Percentiles rank a stretch among this genome's conserved stretches.
Evolutionary conservation across 148 eudicot genomes (phyloP).

Genomic region (Fallopia convolvulus): DNA sequence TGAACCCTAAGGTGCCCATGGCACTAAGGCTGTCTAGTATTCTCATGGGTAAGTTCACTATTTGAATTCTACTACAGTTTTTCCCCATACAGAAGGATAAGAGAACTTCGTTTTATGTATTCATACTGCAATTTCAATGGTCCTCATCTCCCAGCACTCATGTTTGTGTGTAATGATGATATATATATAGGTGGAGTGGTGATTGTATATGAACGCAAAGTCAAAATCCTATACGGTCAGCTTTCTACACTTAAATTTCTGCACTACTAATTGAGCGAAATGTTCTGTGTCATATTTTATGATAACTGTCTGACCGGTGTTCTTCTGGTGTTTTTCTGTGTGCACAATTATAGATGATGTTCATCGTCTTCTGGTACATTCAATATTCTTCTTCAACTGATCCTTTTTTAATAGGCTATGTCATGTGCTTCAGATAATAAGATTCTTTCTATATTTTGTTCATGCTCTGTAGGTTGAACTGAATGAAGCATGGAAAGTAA

Average conservation of each 20-base stretch:
- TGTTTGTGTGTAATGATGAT: slow-evolving; percentile 3
- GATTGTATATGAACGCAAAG: slow-evolving; percentile 90
- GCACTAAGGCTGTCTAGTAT: slow-evolving; percentile 90
- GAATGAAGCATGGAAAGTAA: slow-evolving; percentile 90
- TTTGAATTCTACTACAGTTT: not conserved
- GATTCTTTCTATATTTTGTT: not conserved
- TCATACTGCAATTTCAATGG: not conserved
- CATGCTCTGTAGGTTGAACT: slow-evolving; percentile 51
- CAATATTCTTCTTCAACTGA: not conserved
- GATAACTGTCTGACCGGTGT: not conserved
- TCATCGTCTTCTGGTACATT: slow-evolving; percentile 74
- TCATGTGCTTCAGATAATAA: not conserved
- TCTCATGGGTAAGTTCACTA: slow-evolving; percentile 63
- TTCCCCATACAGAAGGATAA: not conserved
- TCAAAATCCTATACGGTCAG: slow-evolving; percentile 69
- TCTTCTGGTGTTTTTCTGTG: not conserved
- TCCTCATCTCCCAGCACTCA: not conserved
- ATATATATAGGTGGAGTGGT: slow-evolving; percentile 75
- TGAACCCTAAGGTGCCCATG: slow-evolving; percentile 92
- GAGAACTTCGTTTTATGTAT: not conserved
- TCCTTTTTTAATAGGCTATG: not conserved
- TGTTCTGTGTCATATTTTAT: not conserved
- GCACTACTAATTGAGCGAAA: not conserved
- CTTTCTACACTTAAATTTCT: not conserved
- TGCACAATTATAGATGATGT: slow-evolving; percentile 65